phyloP scores from a whole-genome alignment of 1,284 basidiomycete genomes.

The Ceratobasidium sp. region DNA sequence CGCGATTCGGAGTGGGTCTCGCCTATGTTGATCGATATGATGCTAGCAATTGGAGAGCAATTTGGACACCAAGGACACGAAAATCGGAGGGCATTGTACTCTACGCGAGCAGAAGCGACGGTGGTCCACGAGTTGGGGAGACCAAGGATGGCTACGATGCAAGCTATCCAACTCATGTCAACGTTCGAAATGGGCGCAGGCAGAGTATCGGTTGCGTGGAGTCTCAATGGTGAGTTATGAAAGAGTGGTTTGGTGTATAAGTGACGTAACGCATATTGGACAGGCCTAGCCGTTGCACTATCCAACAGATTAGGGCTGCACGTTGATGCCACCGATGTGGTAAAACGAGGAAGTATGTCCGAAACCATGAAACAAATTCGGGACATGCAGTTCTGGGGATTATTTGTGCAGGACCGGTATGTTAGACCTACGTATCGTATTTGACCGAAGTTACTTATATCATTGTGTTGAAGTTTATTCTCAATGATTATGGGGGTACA shows the following conservation, averaged over 20 bases:
- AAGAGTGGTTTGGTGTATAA: background rate
- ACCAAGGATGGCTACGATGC: conserved; percentile 42
- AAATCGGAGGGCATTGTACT: background rate
- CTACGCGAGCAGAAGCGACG: conserved; percentile 15
- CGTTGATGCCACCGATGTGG: conserved; percentile 36
- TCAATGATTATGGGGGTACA: conserved; percentile 33
- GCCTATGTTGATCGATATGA: conserved; percentile 39
- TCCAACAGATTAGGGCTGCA: conserved; percentile 38
- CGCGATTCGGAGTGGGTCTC: conserved; percentile 44
- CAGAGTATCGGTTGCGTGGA: conserved; percentile 20
- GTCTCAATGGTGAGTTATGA: conserved; percentile 27
- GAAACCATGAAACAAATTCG: conserved; percentile 18
- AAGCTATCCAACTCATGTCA: conserved; percentile 33
- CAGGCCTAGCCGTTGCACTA: conserved; percentile 34
- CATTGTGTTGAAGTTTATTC: conserved; percentile 18
- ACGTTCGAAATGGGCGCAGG: conserved; percentile 32
- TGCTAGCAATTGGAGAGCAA: conserved; percentile 31
- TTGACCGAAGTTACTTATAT: background rate
- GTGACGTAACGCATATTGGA: background rate
- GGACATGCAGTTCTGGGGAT: conserved; percentile 24
- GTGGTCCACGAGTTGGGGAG: conserved; percentile 17
- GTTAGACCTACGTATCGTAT: background rate
- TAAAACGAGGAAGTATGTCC: conserved; percentile 23
- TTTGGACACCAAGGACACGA: conserved; percentile 18
- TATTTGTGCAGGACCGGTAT: conserved; percentile 24